Conservation (phyloP, 129 eudicot genomes). For the Flaveria trinervia region DNA sequence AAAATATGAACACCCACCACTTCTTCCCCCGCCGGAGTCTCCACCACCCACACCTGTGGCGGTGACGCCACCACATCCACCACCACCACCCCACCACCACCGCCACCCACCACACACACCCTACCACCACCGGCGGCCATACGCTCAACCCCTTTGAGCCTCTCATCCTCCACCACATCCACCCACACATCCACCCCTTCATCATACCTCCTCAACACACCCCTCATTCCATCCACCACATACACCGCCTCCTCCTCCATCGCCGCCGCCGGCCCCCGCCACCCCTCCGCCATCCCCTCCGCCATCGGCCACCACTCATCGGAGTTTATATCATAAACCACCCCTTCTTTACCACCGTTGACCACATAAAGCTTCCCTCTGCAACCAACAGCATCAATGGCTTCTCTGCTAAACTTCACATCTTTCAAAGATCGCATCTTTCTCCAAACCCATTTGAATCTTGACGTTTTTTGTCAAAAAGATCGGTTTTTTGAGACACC, state of each 20-base stretch:
- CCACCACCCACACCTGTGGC: conserved; percentile 50
- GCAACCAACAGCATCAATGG: conserved; percentile 75
- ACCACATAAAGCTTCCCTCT: conserved; percentile 69
- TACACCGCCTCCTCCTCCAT: conserved; percentile 63
- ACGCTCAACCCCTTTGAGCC: conserved; percentile 58
- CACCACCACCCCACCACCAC: conserved; percentile 60
- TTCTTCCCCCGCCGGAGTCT: conserved; percentile 54
- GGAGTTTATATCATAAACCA: conserved; percentile 48
- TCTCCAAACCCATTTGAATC: conserved; percentile 41
- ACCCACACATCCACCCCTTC: conserved; percentile 49
- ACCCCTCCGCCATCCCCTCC: conserved; percentile 68
- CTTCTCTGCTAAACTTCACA: conserved; percentile 65
- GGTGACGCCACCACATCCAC: conserved; percentile 60
- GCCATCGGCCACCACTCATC: conserved; percentile 68
- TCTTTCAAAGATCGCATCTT: conserved; percentile 48
- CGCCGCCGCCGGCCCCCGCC: conserved; percentile 92
- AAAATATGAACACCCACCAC: conserved; percentile 57
- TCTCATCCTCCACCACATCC: conserved; percentile 41
- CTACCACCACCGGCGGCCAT: conserved; percentile 66
- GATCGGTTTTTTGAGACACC: conserved; percentile 31
- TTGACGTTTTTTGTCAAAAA: neutral
- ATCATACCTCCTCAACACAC: conserved; percentile 54
- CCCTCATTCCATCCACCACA: conserved; percentile 59
- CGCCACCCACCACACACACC: conserved; percentile 61
- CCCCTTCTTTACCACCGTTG: conserved; percentile 69